Evolutionary conservation across 2,329 filamentous ascomycete species (phyloP).

Genomic region (Lecanosticta acicola): DNA sequence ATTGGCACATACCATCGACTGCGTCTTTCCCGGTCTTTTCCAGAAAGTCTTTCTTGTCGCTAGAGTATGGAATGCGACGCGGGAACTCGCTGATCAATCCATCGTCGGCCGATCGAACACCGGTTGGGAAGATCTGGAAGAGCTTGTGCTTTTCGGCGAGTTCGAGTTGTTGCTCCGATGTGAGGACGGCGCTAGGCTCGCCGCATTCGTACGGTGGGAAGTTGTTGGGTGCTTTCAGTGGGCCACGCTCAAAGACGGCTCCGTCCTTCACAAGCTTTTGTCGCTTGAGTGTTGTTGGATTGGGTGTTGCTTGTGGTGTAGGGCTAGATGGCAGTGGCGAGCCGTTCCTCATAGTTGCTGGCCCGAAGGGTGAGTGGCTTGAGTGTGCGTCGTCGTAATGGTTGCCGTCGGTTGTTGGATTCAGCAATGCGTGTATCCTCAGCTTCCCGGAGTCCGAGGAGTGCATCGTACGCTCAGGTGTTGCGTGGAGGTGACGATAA

Average conservation of each 20-base stretch:
- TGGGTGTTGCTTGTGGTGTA: conserved; percentile 8
- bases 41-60: conserved; percentile 83
- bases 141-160: conserved; percentile 54
- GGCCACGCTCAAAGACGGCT: conserved; percentile 56
- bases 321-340: conserved; percentile 18
- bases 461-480: conserved; percentile 14
- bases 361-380: conserved; percentile 24
- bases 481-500: conserved; percentile 10
- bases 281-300: conserved; percentile 28
- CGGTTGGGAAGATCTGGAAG: conserved; percentile 64
- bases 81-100: conserved; percentile 44
- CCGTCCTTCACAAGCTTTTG: conserved; percentile 62
- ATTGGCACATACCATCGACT: conserved; percentile 65
- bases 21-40: conserved; percentile 80
- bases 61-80: conserved; percentile 83
- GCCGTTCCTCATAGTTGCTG: conserved; percentile 21
- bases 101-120: conserved; percentile 26
- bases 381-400: conserved; percentile 14
- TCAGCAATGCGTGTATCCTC: conserved; percentile 40
- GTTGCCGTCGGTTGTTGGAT: conserved; percentile 26
- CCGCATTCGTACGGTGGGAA: conserved; percentile 66
- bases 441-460: conserved; percentile 29
- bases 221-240: conserved; percentile 61
- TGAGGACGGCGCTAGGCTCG: conserved; percentile 36
- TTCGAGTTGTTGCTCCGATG: conserved; percentile 33